These are phyloP conservation scores for Sideroxylon spinosum DNA, from an alignment of 179 eudicot genomes.

Conservation along the genomic window DNA sequence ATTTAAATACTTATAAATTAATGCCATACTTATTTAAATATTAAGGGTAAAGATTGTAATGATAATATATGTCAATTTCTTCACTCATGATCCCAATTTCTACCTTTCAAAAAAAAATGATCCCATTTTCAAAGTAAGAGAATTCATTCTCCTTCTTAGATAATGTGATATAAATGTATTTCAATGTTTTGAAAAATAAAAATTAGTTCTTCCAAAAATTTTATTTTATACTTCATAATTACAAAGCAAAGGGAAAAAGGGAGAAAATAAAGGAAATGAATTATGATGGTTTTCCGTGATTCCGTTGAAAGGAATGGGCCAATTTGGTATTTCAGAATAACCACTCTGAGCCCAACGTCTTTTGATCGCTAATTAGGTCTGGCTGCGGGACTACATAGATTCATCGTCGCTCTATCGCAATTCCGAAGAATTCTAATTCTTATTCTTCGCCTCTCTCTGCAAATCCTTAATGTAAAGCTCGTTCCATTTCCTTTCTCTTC, in stretches of 20 bases:
- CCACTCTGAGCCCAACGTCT: background rate
- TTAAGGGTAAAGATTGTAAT: too few species aligned
- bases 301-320: background rate
- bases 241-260: background rate
- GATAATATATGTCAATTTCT: too few species aligned
- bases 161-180: too few species aligned
- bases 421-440: background rate
- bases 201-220: background rate
- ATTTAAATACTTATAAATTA: too few species aligned
- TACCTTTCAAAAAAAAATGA: too few species aligned
- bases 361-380: background rate
- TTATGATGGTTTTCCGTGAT: background rate
- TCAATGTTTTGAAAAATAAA: background rate
- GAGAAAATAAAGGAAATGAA: background rate
- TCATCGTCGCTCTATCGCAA: background rate
- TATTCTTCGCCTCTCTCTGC: background rate
- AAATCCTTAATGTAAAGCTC: background rate
- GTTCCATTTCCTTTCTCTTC: background rate
- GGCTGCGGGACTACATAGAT: background rate
- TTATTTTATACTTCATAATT: too few species aligned
- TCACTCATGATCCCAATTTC: too few species aligned
- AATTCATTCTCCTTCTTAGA: too few species aligned
- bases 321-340: background rate
- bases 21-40: too few species aligned
- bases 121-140: too few species aligned